Percentiles rank a stretch among this genome's conserved stretches.
phyloP scores from a whole-genome alignment of 1,284 basidiomycete species.

The Leccinum ponderosum region DNA sequence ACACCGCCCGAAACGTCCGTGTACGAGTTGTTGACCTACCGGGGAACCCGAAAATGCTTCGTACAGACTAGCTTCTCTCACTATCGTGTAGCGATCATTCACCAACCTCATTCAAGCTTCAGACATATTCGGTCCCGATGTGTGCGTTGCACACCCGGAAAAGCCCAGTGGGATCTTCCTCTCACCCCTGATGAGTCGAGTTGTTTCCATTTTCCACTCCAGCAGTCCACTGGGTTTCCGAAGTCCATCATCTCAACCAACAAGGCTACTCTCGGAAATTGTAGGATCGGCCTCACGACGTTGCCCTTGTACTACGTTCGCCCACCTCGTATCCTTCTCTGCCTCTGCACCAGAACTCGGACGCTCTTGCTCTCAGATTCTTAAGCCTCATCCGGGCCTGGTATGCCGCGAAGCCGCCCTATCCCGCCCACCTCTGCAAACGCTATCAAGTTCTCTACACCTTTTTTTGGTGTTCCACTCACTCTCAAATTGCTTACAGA shows the following conservation, averaged over 20 bases:
- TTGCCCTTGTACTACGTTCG: constrained; percentile 46
- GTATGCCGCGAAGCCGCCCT: constrained; percentile 43
- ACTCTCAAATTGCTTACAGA: constrained; percentile 49
- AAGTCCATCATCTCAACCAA: constrained; percentile 49
- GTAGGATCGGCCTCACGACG: constrained; percentile 39
- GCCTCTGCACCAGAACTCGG: constrained; percentile 1
- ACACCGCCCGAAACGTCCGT: too few species aligned
- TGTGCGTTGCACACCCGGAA: constrained; percentile 33
- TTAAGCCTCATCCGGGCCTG: constrained; percentile 36
- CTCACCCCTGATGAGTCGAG: constrained; percentile 36
- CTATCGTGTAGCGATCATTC: too few species aligned
- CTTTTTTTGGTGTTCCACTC: constrained; percentile 19
- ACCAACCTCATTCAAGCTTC: constrained; percentile 1
- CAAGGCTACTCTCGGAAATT: constrained; percentile 39
- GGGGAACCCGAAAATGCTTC: too few species aligned
- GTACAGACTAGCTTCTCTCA: too few species aligned
- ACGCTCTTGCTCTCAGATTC: constrained; percentile 1
- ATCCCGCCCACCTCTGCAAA: constrained; percentile 54
- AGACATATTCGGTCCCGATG: constrained; percentile 11
- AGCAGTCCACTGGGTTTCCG: constrained; percentile 51
- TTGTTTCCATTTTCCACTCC: constrained; percentile 56
- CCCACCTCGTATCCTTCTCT: background rate
- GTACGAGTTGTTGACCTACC: too few species aligned
- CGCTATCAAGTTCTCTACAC: constrained; percentile 34
- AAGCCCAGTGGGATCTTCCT: constrained; percentile 36